A percentile compares a stretch with the other conserved stretches of the same genome.
Evolutionary conservation across 495 filamentous ascomycete species (phyloP).

Genomic region (Opeltia flavorubescens): DNA sequence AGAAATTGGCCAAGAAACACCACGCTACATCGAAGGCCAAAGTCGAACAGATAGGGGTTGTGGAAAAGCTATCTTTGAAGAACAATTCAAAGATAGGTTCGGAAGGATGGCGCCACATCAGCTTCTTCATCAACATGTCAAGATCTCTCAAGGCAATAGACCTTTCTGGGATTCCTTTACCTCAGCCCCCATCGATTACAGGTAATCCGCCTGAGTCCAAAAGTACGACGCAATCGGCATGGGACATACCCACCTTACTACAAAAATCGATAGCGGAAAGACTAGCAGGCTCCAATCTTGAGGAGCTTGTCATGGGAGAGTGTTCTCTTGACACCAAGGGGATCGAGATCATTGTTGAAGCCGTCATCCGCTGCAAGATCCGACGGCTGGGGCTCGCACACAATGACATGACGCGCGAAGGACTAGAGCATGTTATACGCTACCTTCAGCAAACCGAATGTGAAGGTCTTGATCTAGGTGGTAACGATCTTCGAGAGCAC

Average conservation of each 20-base stretch:
- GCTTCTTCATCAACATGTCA: slow-evolving; percentile 79
- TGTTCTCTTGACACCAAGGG: slow-evolving; percentile 57
- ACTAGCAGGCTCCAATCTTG: slow-evolving; percentile 58
- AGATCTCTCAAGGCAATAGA: slow-evolving; percentile 76
- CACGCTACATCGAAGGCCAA: slow-evolving; percentile 16
- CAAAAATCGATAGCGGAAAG: slow-evolving; percentile 62
- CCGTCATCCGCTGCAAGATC: slow-evolving; percentile 56
- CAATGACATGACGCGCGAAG: slow-evolving; percentile 58
- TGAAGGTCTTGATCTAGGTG: slow-evolving; percentile 84
- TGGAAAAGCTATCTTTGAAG: slow-evolving; percentile 83
- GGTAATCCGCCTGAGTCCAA: slow-evolving; percentile 9
- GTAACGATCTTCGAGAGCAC: slow-evolving; percentile 65
- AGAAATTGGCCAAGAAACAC: slow-evolving; percentile 21
- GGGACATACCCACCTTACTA: slow-evolving; percentile 46
- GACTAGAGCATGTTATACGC: slow-evolving; percentile 57
- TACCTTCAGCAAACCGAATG: slow-evolving; percentile 64
- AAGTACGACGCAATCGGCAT: slow-evolving; percentile 7
- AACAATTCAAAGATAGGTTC: slow-evolving; percentile 69
- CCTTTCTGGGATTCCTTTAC: slow-evolving; percentile 74
- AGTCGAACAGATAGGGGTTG: slow-evolving; percentile 44
- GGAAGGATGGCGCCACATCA: slow-evolving; percentile 86
- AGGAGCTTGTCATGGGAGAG: slow-evolving; percentile 72
- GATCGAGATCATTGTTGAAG: slow-evolving; percentile 61
- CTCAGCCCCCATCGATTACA: slow-evolving; percentile 22
- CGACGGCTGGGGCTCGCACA: slow-evolving; percentile 68